Evolutionary conservation across 805 yeast genomes (phyloP).

Genomic region (Metschnikowia anglica): DNA sequence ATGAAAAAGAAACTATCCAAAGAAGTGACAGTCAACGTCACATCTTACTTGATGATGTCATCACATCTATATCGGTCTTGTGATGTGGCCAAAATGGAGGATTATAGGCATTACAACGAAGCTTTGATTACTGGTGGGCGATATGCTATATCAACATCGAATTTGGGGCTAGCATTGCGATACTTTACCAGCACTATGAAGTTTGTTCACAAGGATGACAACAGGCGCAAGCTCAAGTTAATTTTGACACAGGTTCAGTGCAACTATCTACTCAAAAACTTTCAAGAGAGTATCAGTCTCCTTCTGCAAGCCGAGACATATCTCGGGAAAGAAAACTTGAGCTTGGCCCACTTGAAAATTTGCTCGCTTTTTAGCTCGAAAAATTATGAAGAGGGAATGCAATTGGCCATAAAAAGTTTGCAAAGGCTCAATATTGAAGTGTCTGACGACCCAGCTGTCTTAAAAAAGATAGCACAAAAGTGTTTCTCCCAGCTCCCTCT

Average conservation of each 20-base stretch:
- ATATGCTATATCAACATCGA: constrained; percentile 44
- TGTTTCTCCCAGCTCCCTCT: constrained; percentile 35
- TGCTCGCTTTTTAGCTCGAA: constrained; percentile 36
- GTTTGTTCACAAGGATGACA: constrained; percentile 24
- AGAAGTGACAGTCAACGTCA: constrained; percentile 18
- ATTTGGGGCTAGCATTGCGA: constrained; percentile 39
- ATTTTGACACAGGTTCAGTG: constrained; percentile 36
- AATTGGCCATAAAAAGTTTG: constrained; percentile 36
- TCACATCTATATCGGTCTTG: constrained; percentile 39
- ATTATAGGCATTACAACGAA: constrained; percentile 35
- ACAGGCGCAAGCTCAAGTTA: constrained; percentile 24
- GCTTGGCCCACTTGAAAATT: constrained; percentile 36
- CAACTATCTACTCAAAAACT: constrained; percentile 28
- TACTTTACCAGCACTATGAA: constrained; percentile 38
- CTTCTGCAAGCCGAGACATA: constrained; percentile 31
- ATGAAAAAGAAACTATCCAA: constrained; percentile 26
- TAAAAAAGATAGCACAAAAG: constrained; percentile 21
- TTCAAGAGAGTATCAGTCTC: constrained; percentile 35
- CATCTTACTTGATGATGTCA: constrained; percentile 37
- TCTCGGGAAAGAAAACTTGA: constrained; percentile 36
- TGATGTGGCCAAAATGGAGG: constrained; percentile 33
- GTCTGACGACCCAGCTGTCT: constrained; percentile 26
- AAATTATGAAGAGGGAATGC: constrained; percentile 31
- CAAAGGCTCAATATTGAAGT: constrained; percentile 36
- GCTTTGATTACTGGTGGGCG: constrained; percentile 46